A percentile compares a stretch with the other conserved stretches of the same genome.
These are phyloP conservation scores for Wallacemonas sp. DNA, from an alignment of 208 protist genomes.

Conservation along the genomic window DNA sequence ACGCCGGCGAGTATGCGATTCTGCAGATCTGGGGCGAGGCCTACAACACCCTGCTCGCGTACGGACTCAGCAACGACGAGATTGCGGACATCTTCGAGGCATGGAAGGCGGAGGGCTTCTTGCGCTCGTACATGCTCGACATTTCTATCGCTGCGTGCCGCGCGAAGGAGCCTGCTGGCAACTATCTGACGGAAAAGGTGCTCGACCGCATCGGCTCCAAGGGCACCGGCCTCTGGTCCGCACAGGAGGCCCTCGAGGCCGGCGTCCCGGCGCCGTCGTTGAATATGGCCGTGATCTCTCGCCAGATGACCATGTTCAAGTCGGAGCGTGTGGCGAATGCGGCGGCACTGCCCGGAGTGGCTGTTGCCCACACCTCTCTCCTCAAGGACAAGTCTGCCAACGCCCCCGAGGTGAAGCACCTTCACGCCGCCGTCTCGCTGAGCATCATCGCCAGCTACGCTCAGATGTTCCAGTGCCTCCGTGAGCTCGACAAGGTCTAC, in stretches of 20 bases:
- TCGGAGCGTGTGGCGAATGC: slow-evolving; percentile 88
- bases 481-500: slow-evolving; percentile 88
- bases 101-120: slow-evolving; percentile 94
- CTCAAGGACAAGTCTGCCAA: slow-evolving; percentile 59
- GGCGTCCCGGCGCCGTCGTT: slow-evolving; percentile 92
- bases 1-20: slow-evolving; percentile 99
- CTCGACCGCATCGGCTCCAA: slow-evolving; percentile 97
- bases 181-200: slow-evolving; percentile 94
- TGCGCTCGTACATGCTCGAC: slow-evolving; percentile 98
- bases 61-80: slow-evolving; percentile 93
- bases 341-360: slow-evolving; percentile 34
- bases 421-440: slow-evolving; percentile 78
- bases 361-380: background rate
- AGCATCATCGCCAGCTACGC: slow-evolving; percentile 89
- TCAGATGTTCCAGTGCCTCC: slow-evolving; percentile 93
- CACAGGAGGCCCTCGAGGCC: slow-evolving; percentile 92
- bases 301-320: slow-evolving; percentile 93
- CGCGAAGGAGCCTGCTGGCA: slow-evolving; percentile 87
- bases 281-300: slow-evolving; percentile 92
- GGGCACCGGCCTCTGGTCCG: slow-evolving; percentile 97
- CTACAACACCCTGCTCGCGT: slow-evolving; percentile 92
- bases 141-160: slow-evolving; percentile 96
- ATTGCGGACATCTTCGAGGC: slow-evolving; percentile 90
- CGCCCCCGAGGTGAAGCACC: slow-evolving; percentile 58
- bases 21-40: slow-evolving; percentile 98